Conservation (phyloP, 2,329 filamentous ascomycete species). For the Aureobasidium melanogenum region DNA sequence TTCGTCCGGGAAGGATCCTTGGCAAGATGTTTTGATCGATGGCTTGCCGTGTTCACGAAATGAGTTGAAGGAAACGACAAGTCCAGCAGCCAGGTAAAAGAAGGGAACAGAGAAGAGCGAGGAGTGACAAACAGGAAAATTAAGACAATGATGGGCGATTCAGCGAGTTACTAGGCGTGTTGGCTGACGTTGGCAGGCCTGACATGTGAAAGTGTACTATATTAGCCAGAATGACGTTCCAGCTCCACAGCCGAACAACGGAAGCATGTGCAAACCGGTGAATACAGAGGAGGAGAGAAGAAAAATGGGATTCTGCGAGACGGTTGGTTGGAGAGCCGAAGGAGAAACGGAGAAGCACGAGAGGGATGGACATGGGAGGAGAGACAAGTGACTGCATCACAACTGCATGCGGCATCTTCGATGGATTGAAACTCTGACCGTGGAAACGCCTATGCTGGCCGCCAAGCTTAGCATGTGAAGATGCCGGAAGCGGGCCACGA, state of each 20-base stretch:
- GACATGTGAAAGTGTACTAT: constrained; percentile 9
- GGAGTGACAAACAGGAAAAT: constrained; percentile 6
- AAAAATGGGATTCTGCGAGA: not conserved
- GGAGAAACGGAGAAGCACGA: constrained; percentile 8
- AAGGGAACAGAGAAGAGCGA: not conserved
- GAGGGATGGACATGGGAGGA: constrained; percentile 4
- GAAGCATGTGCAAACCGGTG: constrained; percentile 5
- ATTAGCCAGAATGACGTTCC: constrained; percentile 9
- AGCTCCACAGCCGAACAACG: constrained; percentile 3
- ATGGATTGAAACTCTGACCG: constrained; percentile 7
- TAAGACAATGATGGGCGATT: constrained; percentile 10
- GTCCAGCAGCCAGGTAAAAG: not conserved
- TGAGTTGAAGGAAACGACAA: not conserved
- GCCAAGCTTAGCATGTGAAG: constrained; percentile 2
- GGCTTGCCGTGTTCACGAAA: not conserved
- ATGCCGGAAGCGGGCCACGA: not conserved
- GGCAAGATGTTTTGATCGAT: not conserved
- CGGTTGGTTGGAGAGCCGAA: constrained; percentile 10
- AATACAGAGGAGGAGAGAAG: not conserved
- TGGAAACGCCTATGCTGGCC: not conserved
- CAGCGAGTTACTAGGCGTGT: constrained; percentile 6
- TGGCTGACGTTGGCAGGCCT: constrained; percentile 10
- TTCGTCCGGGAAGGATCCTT: not conserved
- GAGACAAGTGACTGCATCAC: constrained; percentile 9
- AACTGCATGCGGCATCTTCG: constrained; percentile 10